These are phyloP conservation scores for Acer yangbiense DNA, from an alignment of 345 rosid species.

Conservation along the genomic window DNA sequence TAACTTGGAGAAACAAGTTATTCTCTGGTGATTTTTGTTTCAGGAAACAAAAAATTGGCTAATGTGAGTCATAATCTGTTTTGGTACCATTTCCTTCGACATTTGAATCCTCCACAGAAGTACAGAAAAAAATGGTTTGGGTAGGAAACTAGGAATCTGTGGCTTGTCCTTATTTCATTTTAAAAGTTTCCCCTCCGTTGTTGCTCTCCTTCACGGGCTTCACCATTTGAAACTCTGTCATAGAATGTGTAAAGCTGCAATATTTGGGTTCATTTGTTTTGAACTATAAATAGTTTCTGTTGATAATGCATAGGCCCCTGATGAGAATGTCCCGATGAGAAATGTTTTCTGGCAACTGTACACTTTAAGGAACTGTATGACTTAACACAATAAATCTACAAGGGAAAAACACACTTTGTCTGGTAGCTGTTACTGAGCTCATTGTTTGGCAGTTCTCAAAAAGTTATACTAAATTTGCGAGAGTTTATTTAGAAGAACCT, in stretches of 20 bases:
- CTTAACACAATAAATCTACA: not conserved
- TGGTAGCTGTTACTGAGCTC: not conserved
- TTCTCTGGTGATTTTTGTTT: not conserved
- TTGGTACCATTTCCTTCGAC: not conserved
- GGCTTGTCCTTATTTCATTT: not conserved
- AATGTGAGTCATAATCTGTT: not conserved
- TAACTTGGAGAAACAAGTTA: not conserved
- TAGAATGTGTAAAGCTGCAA: not conserved
- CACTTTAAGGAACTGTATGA: not conserved
- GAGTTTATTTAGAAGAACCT: slow-evolving; percentile 2
- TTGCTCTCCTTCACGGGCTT: not conserved
- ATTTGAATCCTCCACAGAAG: not conserved
- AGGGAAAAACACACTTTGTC: not conserved
- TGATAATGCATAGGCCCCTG: not conserved
- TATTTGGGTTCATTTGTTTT: not conserved
- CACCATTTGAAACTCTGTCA: not conserved
- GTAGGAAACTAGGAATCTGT: not conserved
- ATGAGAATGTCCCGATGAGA: not conserved
- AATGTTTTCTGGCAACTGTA: not conserved
- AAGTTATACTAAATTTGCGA: not conserved
- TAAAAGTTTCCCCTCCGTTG: not conserved
- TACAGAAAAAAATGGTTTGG: not conserved
- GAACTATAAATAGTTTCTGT: slow-evolving; percentile 2
- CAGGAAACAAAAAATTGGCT: not conserved
- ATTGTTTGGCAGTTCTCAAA: not conserved